Conservation (phyloP, 176 grass and related monocot genomes). For the Avena eriantha region DNA sequence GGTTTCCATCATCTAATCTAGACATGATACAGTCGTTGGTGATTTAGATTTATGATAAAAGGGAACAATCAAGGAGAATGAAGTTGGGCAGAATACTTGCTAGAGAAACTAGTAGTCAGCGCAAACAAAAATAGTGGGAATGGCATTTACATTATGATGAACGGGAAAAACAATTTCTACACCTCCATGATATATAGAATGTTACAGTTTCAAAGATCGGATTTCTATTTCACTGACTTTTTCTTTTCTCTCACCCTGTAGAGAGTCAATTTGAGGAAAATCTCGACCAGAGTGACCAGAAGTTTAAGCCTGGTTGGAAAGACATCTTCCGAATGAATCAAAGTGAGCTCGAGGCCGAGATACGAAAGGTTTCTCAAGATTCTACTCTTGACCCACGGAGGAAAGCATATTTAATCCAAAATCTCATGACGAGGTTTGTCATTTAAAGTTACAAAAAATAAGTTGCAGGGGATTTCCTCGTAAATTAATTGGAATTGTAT, state of each 20-base stretch:
- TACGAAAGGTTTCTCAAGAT: constrained; percentile 86
- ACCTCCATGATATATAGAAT: background rate
- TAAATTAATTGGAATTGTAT: constrained; percentile 15
- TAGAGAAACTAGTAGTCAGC: background rate
- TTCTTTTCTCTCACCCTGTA: constrained; percentile 36
- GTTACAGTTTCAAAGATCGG: background rate
- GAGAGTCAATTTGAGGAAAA: constrained; percentile 61
- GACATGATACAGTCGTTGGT: background rate
- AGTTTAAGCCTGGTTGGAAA: constrained; percentile 95
- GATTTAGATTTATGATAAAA: background rate
- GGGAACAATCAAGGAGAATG: background rate
- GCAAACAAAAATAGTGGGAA: background rate
- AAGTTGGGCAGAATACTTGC: background rate
- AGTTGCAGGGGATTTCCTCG: background rate
- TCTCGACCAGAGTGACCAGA: constrained; percentile 63
- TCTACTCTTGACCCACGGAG: constrained; percentile 84
- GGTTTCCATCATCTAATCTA: background rate
- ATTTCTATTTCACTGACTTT: background rate
- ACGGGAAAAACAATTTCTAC: background rate
- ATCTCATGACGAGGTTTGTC: constrained; percentile 91
- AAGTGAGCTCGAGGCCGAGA: constrained; percentile 83
- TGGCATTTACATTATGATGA: constrained; percentile 29
- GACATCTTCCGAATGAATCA: constrained; percentile 97
- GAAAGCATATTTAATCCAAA: constrained; percentile 96
- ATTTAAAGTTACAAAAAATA: background rate